A percentile compares a stretch with the other conserved stretches of the same genome.
Conservation (phyloP, 495 filamentous ascomycete species). For the Hypoxylon perforatum region DNA sequence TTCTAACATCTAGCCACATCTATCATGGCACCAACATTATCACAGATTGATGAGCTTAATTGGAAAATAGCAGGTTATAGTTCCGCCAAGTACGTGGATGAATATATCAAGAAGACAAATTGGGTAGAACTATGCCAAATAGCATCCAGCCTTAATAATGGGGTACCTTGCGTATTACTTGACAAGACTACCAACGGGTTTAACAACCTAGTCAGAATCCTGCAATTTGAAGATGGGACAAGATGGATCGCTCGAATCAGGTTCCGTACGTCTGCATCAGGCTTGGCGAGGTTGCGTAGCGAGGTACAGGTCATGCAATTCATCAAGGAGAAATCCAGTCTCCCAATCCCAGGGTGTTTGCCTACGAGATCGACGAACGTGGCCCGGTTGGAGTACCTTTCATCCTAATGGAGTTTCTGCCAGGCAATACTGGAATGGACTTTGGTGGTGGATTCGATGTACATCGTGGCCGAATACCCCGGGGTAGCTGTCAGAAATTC, state of each 20-base stretch:
- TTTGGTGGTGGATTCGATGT: slow-evolving; percentile 16
- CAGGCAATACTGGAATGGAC: slow-evolving; percentile 36
- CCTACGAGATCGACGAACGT: slow-evolving; percentile 13
- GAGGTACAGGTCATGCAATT: slow-evolving; percentile 22
- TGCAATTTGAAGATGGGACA: slow-evolving; percentile 24
- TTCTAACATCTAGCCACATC: too few relatives aligned
- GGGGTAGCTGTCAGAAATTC: slow-evolving; percentile 1
- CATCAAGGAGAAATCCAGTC: slow-evolving; percentile 3
- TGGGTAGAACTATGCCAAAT: neutral
- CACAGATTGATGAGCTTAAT: neutral
- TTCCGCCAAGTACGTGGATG: neutral
- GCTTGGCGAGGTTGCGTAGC: slow-evolving; percentile 1
- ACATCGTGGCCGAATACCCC: slow-evolving; percentile 22
- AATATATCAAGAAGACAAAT: neutral
- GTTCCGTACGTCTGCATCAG: neutral
- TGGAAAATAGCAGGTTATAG: neutral
- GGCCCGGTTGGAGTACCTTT: slow-evolving; percentile 29
- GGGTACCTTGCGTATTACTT: neutral
- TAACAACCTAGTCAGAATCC: slow-evolving; percentile 23
- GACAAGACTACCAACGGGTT: neutral
- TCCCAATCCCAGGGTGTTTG: slow-evolving; percentile 37
- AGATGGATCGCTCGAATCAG: slow-evolving; percentile 27
- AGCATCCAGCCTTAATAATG: neutral
- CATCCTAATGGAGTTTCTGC: slow-evolving; percentile 39
- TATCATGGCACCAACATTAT: too few relatives aligned